These are phyloP conservation scores for Eragrostis nindensis DNA, from an alignment of 176 grass and related monocot species.

Conservation along the genomic window DNA sequence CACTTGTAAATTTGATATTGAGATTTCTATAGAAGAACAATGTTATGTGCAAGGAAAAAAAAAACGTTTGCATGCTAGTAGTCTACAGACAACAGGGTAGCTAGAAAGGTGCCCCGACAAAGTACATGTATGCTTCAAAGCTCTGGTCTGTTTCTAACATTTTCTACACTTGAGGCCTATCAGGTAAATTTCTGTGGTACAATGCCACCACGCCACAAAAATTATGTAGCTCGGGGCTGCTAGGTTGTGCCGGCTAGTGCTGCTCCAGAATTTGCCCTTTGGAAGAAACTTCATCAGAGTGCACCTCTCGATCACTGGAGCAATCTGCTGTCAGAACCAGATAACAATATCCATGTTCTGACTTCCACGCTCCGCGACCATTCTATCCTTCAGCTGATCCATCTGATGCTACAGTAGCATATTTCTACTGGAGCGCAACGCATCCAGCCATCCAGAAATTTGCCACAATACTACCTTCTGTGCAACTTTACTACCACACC, in stretches of 20 bases:
- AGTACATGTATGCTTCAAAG: constrained; percentile 15
- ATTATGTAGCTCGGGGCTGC: not conserved
- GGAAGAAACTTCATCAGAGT: not conserved
- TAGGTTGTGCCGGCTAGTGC: not conserved
- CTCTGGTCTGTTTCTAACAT: constrained; percentile 1
- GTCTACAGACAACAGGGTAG: not conserved
- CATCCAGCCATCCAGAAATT: not conserved
- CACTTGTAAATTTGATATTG: not conserved
- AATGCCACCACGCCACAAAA: not conserved
- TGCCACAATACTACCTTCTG: not conserved
- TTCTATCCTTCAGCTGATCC: not conserved
- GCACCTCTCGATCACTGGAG: not conserved
- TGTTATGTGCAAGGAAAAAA: constrained; percentile 16
- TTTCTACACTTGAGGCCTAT: constrained; percentile 2
- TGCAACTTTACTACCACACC: not conserved
- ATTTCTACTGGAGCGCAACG: constrained; percentile 13
- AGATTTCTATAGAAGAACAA: constrained; percentile 13
- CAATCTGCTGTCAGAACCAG: not conserved
- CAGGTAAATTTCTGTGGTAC: not conserved
- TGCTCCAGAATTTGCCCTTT: not conserved
- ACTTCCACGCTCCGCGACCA: not conserved
- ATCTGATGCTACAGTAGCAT: constrained; percentile 27
- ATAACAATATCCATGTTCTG: not conserved
- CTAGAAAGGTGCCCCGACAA: not conserved
- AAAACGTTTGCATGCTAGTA: not conserved